Base-by-base conservation (phyloP, 1,139 yeast species). In the Yamadazyma spencermartinsiae region DNA sequence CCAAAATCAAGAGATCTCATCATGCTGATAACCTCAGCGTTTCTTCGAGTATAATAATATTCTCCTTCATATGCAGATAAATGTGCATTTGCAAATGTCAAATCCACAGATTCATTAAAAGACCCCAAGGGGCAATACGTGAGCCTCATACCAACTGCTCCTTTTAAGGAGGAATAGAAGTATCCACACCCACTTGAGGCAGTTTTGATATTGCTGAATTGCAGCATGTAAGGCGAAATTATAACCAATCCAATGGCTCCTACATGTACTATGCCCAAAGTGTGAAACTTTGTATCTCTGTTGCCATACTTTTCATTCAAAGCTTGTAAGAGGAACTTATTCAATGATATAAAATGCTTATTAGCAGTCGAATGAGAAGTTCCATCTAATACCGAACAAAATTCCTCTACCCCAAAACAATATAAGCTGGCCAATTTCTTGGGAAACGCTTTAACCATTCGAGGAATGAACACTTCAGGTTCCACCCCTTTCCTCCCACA, bases 21-120 rank as follows among this genome's bases (percentile, higher is more conserved):
- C 4, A 87, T 58, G 3, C 63, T 60, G 28, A 63, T 49, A 21
- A 78, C 70, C 51, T 84, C 81, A 3, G 54, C 46, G 50, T 83
- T 80, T 35, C 97, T 66, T 41, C 65, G 57, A 7, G 54, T 49
- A 32, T 69, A 66, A 49, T 76, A 65, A 20, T 53, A 47, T 5
- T 61, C 61, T 1, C 95, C 95, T 55, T 87, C 96, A 48, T 76
- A 76, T 0, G 97, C 96, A 18, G 81, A 74, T 38, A 89, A 60
- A 63, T 89, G 97, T 3, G 82, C 77, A 35, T 72, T 66, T 2
- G 82, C 81, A 64, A 88, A 79, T 0, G 94, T 82, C 42, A 79
- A 63, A 24, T 78, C 65, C 2, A 61, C 54, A 7, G 48, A 37
- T 6, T 51, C 39, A 13, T 46, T 43, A 17, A 44, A 34, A 7